Base-by-base conservation (phyloP, 2,329 filamentous ascomycete species). In the Penicillium glabrum region DNA sequence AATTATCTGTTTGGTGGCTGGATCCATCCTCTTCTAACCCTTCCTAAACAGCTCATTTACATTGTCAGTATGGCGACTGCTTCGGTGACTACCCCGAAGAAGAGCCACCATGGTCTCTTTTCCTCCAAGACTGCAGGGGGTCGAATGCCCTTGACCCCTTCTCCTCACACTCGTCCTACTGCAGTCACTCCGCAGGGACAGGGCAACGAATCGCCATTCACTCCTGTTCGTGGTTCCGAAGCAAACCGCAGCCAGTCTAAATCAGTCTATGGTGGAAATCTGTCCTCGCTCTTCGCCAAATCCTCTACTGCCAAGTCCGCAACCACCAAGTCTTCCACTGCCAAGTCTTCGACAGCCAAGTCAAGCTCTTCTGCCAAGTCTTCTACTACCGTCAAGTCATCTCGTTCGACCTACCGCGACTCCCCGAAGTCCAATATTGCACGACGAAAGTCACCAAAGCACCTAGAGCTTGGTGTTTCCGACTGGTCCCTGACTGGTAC, bases 351-450 rank as follows among this genome's bases (percentile, higher is more conserved):
- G 16, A 33, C 27, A 19, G 6, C 39, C 5, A 51, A 41, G 31
- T 19, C 51, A 19, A 29, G 27, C 7, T 33, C 54, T 26, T n/a
- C 29, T n/a, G 29, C 48, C 37, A 60, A 58, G 41, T 31, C 53
- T 14, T 56, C 53, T 19, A 29, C 35, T 16, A 61, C 52, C 16
- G 72, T 75, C 24, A 77, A 70, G 58, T 61, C 71, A 16, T 54
- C 71, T 43, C 72, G 74, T 41, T 80, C 84, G 13, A 43, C 44
- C 41, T 88, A 90, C 75, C 89, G 90, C 50, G 90, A 95, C 72
- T 97, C 93, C 2, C 92, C 93, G 72, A 98, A 98, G 82, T 97
- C 93, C 58, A 98, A 97, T 82, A 97, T 97, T 75, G 72, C 73
- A 26, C 70, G 87, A 31, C 71, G 87, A 63, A 79, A 87, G 57